Percentiles rank a stretch among this genome's conserved stretches.
Conservation (phyloP, 495 filamentous ascomycete species). For the Xanthoparmelia taractica region DNA sequence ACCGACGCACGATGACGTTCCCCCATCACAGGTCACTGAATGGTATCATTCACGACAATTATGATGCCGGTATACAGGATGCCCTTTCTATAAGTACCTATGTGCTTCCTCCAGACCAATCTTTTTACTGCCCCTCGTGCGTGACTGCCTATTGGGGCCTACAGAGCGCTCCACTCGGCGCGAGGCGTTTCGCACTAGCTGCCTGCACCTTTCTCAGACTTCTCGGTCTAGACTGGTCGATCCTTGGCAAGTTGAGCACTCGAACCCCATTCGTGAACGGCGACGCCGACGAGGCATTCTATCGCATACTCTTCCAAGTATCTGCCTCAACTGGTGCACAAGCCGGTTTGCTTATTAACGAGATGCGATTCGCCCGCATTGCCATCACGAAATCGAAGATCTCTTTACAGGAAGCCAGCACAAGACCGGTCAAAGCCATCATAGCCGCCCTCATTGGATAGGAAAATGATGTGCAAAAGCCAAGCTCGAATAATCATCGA, state of each 20-base stretch:
- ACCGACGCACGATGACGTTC: background rate
- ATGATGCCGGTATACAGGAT: background rate
- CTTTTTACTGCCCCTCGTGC: background rate
- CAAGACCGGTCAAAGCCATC: background rate
- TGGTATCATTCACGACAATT: background rate
- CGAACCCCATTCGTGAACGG: no score
- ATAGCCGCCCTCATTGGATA: background rate
- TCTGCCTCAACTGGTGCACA: no score
- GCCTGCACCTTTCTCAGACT: background rate
- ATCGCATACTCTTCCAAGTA: no score
- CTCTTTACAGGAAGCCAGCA: background rate
- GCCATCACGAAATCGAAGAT: background rate
- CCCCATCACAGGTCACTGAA: background rate
- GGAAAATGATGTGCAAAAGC: background rate
- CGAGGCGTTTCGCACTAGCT: background rate
- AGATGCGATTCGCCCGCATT: no score
- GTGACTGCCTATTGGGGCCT: background rate
- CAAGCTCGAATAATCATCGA: background rate
- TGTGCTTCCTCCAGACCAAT: no score
- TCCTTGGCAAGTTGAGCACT: no score
- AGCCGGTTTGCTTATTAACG: background rate
- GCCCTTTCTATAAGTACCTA: no score
- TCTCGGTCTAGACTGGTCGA: no score
- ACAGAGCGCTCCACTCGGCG: background rate
- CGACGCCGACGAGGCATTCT: no score